Evolutionary conservation across 768 basidiomycete species (phyloP).

Genomic region (Solioccasus polychromus): DNA sequence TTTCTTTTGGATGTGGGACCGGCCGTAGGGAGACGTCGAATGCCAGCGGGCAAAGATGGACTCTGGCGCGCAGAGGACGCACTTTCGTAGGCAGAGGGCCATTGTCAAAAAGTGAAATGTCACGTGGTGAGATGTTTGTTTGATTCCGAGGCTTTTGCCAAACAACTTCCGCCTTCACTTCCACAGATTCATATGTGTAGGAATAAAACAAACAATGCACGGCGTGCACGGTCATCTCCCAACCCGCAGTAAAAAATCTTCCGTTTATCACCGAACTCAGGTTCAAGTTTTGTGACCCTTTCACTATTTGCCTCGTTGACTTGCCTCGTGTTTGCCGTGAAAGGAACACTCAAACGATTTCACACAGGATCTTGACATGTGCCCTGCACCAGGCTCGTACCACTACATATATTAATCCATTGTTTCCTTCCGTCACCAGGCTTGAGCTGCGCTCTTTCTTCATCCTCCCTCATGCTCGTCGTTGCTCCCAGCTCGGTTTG

Average conservation of each 20-base stretch:
- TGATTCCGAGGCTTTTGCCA: slow-evolving; percentile 21
- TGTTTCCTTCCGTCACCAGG: too few species aligned
- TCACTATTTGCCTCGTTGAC: too few species aligned
- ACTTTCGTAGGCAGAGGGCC: slow-evolving; percentile 15
- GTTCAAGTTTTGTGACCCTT: too few species aligned
- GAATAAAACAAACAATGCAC: too few species aligned
- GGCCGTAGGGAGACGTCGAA: slow-evolving; percentile 79
- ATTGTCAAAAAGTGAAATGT: slow-evolving; percentile 5
- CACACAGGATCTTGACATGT: too few species aligned
- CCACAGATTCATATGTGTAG: too few species aligned
- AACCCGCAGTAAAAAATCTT: too few species aligned
- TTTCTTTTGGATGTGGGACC: slow-evolving; percentile 78
- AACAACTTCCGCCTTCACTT: slow-evolving; percentile 7
- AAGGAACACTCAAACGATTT: neutral
- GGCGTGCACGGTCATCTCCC: too few species aligned
- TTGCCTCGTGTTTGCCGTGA: neutral
- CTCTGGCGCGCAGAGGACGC: slow-evolving; percentile 5
- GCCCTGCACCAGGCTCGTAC: neutral
- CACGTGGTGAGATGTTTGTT: slow-evolving; percentile 10
- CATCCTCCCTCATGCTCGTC: slow-evolving; percentile 6
- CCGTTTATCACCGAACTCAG: too few species aligned
- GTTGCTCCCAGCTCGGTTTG: slow-evolving; percentile 10
- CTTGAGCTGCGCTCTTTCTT: neutral
- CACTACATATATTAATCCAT: neutral
- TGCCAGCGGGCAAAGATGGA: slow-evolving; percentile 33